Base-by-base conservation (phyloP, 139 green algal genomes). In the Ettlia oleoabundans region DNA sequence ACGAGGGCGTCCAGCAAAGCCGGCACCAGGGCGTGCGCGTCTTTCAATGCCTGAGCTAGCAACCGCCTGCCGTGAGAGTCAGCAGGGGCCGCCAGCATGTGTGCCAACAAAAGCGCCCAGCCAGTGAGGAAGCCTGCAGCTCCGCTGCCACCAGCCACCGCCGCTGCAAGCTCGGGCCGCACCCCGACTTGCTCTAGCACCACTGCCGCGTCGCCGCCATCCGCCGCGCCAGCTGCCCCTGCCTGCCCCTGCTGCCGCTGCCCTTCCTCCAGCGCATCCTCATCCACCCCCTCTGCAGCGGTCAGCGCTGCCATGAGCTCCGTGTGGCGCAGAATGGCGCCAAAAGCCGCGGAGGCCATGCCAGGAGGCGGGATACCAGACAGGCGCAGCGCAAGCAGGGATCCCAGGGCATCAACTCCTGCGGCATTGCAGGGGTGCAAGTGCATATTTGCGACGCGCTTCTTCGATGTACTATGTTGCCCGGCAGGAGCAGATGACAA, bases 251-350 rank as follows among this genome's bases (percentile, higher is more conserved):
- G 74, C 53, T 30, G 37, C 38, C 42, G 28, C 30, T 71, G 28
- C 64, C 42, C 32, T 35, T 33, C 51, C 65, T 70, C 76, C 37
- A 92, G 69, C 18, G 47, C 28, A 35, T 72, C 47, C 58, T 87
- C 21, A 32, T 35, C 28, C 52, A 66, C 53, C 75, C 58, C 66
- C 33, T 72, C 82, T 0, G 86, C 86, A 19, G 83, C 72, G 1
- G 77, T 55, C 19, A 87, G 72, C 8, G 84, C 40, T 18, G 80
- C 35, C 8, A 38, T 61, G 32, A 89, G 75, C 75, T 88, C 71
- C 22, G 90, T 83, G 19, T 86, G 84, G 43, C 89, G 81, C 61
- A 93, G 83, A 2, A 85, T 63, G 22, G 83, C 51, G 26, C 80
- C 66, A 71, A 91, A 86, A 4, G 84, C 81, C 35, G 81, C 58